These are phyloP conservation scores for Kuraishia molischiana DNA, from an alignment of 805 yeast genomes.

Conservation along the genomic window DNA sequence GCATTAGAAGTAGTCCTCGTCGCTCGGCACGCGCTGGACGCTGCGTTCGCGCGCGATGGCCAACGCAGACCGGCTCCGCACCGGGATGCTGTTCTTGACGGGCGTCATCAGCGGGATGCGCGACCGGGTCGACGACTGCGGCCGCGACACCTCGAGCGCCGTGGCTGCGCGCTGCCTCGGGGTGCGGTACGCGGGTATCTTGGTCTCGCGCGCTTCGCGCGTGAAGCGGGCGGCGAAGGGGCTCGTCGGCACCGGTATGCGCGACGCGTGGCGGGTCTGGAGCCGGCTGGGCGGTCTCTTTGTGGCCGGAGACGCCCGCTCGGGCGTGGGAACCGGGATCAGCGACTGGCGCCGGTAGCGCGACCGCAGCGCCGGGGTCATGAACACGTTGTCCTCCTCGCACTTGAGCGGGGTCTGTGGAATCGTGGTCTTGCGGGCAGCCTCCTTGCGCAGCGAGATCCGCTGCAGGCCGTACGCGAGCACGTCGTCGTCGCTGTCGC, in stretches of 20 bases:
- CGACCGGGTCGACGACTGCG: not conserved
- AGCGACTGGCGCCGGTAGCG: not conserved
- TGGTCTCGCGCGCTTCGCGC: too few relatives aligned
- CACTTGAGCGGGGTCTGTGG: not conserved
- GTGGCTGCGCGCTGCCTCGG: not conserved
- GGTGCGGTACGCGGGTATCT: too few relatives aligned
- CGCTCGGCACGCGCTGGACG: not conserved
- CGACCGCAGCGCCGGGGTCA: conserved; percentile 9
- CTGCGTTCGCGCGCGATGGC: not conserved
- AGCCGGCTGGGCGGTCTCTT: too few relatives aligned
- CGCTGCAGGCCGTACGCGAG: not conserved
- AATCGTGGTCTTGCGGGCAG: not conserved
- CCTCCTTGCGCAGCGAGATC: not conserved
- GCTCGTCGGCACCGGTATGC: not conserved
- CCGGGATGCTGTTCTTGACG: not conserved
- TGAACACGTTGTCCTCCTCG: not conserved
- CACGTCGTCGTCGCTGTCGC: not conserved
- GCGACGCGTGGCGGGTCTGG: too few relatives aligned
- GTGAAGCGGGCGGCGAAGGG: too few relatives aligned
- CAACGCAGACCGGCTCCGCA: not conserved
- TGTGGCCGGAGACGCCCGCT: not conserved
- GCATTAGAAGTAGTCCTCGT: not conserved
- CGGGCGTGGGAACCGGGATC: not conserved
- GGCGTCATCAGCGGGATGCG: not conserved
- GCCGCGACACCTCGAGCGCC: not conserved